These are phyloP conservation scores for Paecilomyces variotii DNA, from an alignment of 2,329 filamentous ascomycete species.

Conservation along the genomic window DNA sequence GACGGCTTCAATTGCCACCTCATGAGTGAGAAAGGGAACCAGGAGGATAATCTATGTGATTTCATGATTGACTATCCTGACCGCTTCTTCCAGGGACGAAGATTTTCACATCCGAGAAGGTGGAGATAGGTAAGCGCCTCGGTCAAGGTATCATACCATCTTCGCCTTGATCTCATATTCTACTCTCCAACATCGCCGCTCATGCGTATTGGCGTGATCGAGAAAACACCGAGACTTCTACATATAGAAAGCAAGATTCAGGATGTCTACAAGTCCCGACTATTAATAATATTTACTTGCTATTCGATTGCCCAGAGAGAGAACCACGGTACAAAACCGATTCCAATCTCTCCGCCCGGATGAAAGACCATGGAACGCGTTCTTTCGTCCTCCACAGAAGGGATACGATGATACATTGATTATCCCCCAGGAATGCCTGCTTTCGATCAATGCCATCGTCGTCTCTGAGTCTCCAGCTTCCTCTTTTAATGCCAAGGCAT, in stretches of 20 bases:
- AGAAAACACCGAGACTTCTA: background rate
- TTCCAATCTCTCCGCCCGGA: background rate
- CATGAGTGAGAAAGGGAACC: background rate
- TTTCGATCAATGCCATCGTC: background rate
- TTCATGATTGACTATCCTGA: background rate
- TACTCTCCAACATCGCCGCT: background rate
- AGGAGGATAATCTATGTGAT: background rate
- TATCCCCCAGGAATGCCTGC: background rate
- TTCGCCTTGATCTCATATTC: background rate
- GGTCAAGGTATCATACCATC: background rate
- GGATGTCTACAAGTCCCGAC: background rate
- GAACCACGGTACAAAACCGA: background rate
- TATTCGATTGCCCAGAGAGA: background rate
- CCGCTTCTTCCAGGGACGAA: background rate
- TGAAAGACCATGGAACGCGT: background rate
- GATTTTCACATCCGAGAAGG: background rate
- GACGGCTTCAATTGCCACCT: background rate
- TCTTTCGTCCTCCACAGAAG: background rate
- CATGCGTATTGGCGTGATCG: background rate
- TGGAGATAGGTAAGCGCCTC: background rate
- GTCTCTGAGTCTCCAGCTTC: background rate
- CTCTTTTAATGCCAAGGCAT: background rate
- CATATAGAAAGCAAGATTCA: background rate
- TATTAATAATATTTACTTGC: background rate
- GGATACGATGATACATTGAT: background rate